Conservation (phyloP, 2,329 filamentous ascomycete genomes). For the Sporothrix protearum region DNA sequence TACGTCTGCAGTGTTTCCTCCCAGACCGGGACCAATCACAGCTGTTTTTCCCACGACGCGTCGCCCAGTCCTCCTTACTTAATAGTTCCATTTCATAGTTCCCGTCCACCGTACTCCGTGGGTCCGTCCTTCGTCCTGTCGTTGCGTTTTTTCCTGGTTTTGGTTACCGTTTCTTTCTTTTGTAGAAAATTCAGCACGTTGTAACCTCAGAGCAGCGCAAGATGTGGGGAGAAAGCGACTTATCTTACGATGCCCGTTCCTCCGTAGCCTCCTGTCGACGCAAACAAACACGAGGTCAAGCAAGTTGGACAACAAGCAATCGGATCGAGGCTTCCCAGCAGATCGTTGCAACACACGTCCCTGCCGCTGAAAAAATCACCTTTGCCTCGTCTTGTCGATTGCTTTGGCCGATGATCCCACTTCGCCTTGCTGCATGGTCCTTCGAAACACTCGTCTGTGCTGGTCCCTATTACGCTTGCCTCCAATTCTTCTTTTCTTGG, state of each 20-base stretch:
- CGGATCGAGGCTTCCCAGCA: neutral
- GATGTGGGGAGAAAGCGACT: neutral
- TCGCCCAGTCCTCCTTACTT: conserved; percentile 2
- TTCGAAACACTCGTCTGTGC: neutral
- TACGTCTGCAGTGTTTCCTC: neutral
- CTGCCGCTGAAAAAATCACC: neutral
- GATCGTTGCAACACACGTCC: neutral
- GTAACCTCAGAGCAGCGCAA: neutral
- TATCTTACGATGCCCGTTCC: neutral
- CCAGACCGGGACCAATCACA: conserved; percentile 2
- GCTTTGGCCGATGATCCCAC: neutral
- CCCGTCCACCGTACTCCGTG: neutral
- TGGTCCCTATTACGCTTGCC: conserved; percentile 1
- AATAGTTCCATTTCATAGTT: neutral
- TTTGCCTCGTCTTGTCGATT: neutral
- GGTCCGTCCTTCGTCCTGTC: neutral
- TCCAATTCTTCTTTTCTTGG: neutral
- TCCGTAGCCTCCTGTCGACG: neutral
- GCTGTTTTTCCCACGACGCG: neutral
- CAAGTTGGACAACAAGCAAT: neutral
- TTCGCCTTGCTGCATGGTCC: neutral
- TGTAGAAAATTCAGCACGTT: neutral
- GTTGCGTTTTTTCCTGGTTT: neutral
- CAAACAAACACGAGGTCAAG: conserved; percentile 13
- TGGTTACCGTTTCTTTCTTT: neutral